Evolutionary conservation across 306 rosid species (phyloP).

Genomic region (Purshia tridentata): DNA sequence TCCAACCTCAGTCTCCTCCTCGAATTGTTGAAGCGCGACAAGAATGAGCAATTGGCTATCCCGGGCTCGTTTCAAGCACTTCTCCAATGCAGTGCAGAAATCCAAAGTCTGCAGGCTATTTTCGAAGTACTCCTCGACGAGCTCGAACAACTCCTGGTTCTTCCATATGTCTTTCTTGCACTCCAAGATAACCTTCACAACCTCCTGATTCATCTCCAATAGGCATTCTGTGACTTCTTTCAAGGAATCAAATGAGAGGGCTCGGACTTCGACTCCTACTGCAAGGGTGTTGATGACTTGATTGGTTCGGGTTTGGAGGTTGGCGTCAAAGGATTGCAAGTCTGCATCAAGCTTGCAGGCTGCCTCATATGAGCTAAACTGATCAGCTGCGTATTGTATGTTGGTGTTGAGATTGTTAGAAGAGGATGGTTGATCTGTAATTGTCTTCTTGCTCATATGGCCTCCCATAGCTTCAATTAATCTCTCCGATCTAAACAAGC

Average conservation of each 20-base stretch:
- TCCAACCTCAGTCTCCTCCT: constrained; percentile 53
- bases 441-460: constrained; percentile 67
- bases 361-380: constrained; percentile 67
- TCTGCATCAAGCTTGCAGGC: constrained; percentile 78
- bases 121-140: constrained; percentile 90
- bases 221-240: constrained; percentile 82
- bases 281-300: constrained; percentile 79
- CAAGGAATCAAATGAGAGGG: constrained; percentile 78
- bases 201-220: constrained; percentile 92
- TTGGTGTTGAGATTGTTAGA: constrained; percentile 37
- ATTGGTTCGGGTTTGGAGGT: constrained; percentile 69
- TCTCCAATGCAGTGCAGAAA: constrained; percentile 84
- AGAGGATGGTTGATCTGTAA: constrained; percentile 27
- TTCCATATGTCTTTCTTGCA: constrained; percentile 98
- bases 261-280: constrained; percentile 77
- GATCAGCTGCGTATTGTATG: constrained; percentile 56
- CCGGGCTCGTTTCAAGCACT: constrained; percentile 69
- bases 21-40: constrained; percentile 76
- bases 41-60: constrained; percentile 77
- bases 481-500: constrained; percentile 23
- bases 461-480: constrained; percentile 59
- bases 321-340: constrained; percentile 67
- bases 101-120: constrained; percentile 84
- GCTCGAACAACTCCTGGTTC: constrained; percentile 75
- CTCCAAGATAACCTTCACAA: constrained; percentile 78